Percentiles rank a stretch among this genome's conserved stretches.
These are phyloP conservation scores for Suillus fuscotomentosus DNA, from an alignment of 768 basidiomycete genomes.

Conservation along the genomic window DNA sequence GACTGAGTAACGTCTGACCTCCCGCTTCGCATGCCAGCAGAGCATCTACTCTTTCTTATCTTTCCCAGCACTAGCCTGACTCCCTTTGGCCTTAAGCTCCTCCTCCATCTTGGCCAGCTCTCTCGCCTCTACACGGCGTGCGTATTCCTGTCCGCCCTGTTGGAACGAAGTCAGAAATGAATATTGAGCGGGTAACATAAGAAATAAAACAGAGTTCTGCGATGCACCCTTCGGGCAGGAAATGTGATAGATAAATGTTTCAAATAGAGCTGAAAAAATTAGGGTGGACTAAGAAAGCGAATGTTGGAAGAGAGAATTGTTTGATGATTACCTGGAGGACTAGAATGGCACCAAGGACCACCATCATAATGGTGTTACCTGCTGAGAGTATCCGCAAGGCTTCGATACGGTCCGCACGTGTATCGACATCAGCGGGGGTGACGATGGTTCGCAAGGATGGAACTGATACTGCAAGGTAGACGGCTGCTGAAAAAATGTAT, in stretches of 20 bases:
- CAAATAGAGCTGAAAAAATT: neutral
- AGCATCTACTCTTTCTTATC: slow-evolving; percentile 28
- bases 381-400: slow-evolving; percentile 83
- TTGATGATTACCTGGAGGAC: slow-evolving; percentile 61
- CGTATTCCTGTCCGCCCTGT: slow-evolving; percentile 87
- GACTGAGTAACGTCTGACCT: neutral
- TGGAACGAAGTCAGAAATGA: slow-evolving; percentile 12
- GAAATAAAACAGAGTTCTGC: neutral
- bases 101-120: slow-evolving; percentile 40
- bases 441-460: slow-evolving; percentile 77
- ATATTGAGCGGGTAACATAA: slow-evolving; percentile 9
- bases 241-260: slow-evolving; percentile 1
- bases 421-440: slow-evolving; percentile 54
- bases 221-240: neutral
- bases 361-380: slow-evolving; percentile 81
- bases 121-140: slow-evolving; percentile 55
- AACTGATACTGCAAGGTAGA: slow-evolving; percentile 83
- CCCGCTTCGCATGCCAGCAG: neutral
- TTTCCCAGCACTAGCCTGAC: slow-evolving; percentile 18
- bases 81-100: slow-evolving; percentile 23
- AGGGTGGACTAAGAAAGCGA: slow-evolving; percentile 8
- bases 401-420: slow-evolving; percentile 64
- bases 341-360: slow-evolving; percentile 63
- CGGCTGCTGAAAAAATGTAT: slow-evolving; percentile 71
- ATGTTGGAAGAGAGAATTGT: slow-evolving; percentile 13